These are phyloP conservation scores for Candida ponderosae DNA, from an alignment of 805 yeast genomes.

Conservation along the genomic window DNA sequence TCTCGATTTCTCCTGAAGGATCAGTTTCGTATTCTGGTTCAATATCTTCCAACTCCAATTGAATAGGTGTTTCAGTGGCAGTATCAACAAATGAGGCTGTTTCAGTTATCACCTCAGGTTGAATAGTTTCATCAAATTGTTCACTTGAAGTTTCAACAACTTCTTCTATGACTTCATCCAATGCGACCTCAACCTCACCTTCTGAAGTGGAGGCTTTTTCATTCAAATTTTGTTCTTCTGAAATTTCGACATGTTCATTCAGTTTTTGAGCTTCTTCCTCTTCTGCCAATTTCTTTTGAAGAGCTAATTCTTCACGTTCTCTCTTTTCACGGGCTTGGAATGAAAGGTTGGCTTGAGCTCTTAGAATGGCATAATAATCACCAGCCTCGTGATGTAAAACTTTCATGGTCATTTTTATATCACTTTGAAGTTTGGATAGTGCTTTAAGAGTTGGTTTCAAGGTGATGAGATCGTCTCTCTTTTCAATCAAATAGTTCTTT, in stretches of 20 bases:
- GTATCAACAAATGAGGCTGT: no score
- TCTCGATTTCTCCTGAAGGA: no score
- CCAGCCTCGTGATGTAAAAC: conserved; percentile 52
- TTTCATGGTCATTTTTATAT: conserved; percentile 32
- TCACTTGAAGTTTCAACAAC: background rate
- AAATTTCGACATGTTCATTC: no score
- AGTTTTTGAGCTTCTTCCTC: background rate
- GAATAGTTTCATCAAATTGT: no score
- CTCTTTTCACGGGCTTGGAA: conserved; percentile 46
- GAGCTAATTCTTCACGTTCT: conserved; percentile 19
- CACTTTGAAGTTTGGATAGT: conserved; percentile 25
- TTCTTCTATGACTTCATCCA: background rate
- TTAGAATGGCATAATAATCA: conserved; percentile 46
- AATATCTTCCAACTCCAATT: no score
- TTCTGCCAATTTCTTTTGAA: no score
- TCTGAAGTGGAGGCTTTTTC: background rate
- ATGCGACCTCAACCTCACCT: no score
- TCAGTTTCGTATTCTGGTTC: background rate
- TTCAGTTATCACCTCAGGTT: no score
- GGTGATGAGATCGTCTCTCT: conserved; percentile 43
- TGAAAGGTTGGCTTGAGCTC: conserved; percentile 50
- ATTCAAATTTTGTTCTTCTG: background rate
- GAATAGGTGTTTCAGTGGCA: no score
- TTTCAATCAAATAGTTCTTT: conserved; percentile 45
- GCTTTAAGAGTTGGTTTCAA: conserved; percentile 23